These are phyloP conservation scores for Gnetum montanum DNA, from an alignment of 75 land plant species.

Conservation along the genomic window DNA sequence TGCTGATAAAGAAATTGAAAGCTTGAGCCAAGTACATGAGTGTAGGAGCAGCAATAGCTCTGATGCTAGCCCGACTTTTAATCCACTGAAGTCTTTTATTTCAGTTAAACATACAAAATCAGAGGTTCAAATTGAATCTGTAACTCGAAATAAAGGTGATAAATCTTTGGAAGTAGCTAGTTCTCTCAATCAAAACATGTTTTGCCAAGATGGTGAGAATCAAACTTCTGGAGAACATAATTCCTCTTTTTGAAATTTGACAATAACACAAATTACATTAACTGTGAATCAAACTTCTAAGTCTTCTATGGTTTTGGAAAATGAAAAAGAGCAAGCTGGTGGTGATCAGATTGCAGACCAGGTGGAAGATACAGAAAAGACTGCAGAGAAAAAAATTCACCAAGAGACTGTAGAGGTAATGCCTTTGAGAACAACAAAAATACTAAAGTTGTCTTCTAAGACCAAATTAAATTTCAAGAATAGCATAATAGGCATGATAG, in stretches of 20 bases:
- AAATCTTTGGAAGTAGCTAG: neutral
- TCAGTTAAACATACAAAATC: slow-evolving; percentile 2
- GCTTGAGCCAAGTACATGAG: neutral
- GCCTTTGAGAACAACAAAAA: slow-evolving; percentile 1
- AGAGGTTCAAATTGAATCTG: neutral
- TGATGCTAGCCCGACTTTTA: neutral
- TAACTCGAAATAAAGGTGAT: neutral
- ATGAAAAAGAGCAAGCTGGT: neutral
- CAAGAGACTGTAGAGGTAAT: slow-evolving; percentile 1
- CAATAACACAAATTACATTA: too few species aligned
- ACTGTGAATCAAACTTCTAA: too few species aligned
- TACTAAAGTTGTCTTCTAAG: too few species aligned
- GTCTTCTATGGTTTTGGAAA: neutral
- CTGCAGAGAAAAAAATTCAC: neutral
- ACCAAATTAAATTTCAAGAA: too few species aligned
- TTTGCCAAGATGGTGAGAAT: too few species aligned
- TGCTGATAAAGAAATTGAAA: neutral
- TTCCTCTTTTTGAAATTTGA: too few species aligned
- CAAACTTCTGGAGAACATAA: too few species aligned
- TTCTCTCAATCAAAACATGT: too few species aligned
- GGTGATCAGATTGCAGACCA: neutral
- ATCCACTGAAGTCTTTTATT: slow-evolving; percentile 1
- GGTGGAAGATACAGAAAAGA: neutral
- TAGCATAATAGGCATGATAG: too few species aligned
- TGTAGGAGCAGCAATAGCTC: neutral